phyloP scores from a whole-genome alignment of 345 rosid species.

The Corymbia maculata region DNA sequence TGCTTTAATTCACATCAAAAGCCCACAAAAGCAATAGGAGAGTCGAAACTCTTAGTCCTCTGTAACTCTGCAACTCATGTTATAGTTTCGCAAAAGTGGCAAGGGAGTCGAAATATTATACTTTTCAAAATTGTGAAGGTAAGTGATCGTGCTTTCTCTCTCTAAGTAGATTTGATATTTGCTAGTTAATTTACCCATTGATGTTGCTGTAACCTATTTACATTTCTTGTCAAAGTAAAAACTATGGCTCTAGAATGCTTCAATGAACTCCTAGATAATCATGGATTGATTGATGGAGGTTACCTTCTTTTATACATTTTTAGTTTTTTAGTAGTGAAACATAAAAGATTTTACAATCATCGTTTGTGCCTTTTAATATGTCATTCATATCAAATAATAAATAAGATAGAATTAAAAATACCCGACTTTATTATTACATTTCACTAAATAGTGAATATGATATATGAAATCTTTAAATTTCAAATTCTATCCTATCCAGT shows the following conservation, averaged over 20 bases:
- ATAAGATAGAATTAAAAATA: too few relatives aligned
- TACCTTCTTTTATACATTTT: background rate
- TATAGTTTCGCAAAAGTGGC: background rate
- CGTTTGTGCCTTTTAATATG: background rate
- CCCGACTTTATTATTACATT: accelerated
- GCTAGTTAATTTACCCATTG: background rate
- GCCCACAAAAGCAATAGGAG: background rate
- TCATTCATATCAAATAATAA: too few relatives aligned
- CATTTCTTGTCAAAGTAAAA: background rate
- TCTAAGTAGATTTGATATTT: background rate
- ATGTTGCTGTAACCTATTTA: background rate
- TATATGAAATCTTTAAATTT: too few relatives aligned
- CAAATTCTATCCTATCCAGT: too few relatives aligned
- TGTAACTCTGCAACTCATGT: background rate
- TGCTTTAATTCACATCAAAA: background rate
- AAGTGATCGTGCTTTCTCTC: background rate
- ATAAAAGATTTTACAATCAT: too few relatives aligned
- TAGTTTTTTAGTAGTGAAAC: background rate
- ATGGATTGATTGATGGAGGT: background rate
- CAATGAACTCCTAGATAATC: too few relatives aligned
- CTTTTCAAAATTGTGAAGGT: background rate
- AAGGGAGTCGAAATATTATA: background rate
- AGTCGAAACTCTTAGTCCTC: background rate
- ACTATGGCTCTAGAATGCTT: background rate
- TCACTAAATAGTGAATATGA: too few relatives aligned